A percentile compares a stretch with the other conserved stretches of the same genome.
Evolutionary conservation across 2,329 filamentous ascomycete species (phyloP).

Genomic region (Alternaria dauci): DNA sequence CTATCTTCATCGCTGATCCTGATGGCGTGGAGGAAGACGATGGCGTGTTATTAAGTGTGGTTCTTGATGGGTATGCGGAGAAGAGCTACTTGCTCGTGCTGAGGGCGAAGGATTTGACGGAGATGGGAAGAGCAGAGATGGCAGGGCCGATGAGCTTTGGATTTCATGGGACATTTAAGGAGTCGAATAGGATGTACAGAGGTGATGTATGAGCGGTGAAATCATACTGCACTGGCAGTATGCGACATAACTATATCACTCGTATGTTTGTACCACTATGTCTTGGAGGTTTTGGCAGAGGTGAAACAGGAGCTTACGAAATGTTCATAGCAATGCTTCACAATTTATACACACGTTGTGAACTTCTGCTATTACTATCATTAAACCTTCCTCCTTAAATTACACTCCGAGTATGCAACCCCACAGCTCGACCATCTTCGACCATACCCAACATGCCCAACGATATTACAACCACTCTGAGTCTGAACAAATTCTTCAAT

Average conservation of each 20-base stretch:
- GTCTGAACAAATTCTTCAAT: neutral
- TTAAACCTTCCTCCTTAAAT: neutral
- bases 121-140: constrained; percentile 70
- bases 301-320: neutral
- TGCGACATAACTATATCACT: too few species aligned
- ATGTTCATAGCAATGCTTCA: neutral
- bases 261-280: neutral
- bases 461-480: neutral
- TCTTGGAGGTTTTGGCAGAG: neutral
- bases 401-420: neutral
- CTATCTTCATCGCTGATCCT: constrained; percentile 70
- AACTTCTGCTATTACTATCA: neutral
- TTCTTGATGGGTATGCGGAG: constrained; percentile 67
- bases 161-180: constrained; percentile 68
- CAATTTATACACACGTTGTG: neutral
- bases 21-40: constrained; percentile 66
- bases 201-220: constrained; percentile 21
- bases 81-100: constrained; percentile 73
- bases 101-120: constrained; percentile 68
- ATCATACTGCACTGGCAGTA: neutral
- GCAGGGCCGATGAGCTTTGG: constrained; percentile 68
- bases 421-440: neutral
- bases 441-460: neutral
- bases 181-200: constrained; percentile 12
- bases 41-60: constrained; percentile 68